Conservation (phyloP, 2,329 filamentous ascomycete species). For the Alternaria brassicicola region DNA sequence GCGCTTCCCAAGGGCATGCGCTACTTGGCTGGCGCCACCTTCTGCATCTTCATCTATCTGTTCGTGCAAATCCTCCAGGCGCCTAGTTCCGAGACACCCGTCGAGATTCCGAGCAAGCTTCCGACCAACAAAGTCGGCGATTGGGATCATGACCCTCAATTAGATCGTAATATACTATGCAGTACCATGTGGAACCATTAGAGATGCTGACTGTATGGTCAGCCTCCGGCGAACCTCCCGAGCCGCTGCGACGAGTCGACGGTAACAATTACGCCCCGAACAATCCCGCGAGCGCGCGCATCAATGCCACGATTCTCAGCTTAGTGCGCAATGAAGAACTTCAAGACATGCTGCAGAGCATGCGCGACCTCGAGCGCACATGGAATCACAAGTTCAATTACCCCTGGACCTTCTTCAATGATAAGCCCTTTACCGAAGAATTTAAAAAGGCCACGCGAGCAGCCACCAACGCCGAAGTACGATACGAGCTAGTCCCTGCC, state of each 20-base stretch:
- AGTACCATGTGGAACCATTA: not conserved
- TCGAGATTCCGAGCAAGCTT: slow-evolving; percentile 42
- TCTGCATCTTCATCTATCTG: slow-evolving; percentile 78
- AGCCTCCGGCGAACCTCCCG: slow-evolving; percentile 86
- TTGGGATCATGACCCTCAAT: slow-evolving; percentile 79
- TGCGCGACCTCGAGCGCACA: slow-evolving; percentile 88
- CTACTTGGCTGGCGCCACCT: slow-evolving; percentile 72
- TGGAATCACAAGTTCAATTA: slow-evolving; percentile 99
- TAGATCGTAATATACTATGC: slow-evolving; percentile 72
- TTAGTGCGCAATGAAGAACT: slow-evolving; percentile 93
- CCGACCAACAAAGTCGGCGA: slow-evolving; percentile 58
- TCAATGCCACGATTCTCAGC: slow-evolving; percentile 90
- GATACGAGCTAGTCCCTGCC: slow-evolving; percentile 87
- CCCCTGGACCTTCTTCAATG: slow-evolving; percentile 99
- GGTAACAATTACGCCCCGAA: slow-evolving; percentile 79
- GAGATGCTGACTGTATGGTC: slow-evolving; percentile 13
- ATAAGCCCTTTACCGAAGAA: slow-evolving; percentile 88
- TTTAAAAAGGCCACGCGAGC: slow-evolving; percentile 84
- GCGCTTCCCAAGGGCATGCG: slow-evolving; percentile 84
- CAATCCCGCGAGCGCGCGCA: slow-evolving; percentile 76
- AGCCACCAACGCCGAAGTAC: slow-evolving; percentile 84
- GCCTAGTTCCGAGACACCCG: slow-evolving; percentile 57
- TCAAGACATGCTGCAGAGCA: slow-evolving; percentile 80
- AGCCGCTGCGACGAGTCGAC: slow-evolving; percentile 70
- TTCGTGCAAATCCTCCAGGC: slow-evolving; percentile 75